These are phyloP conservation scores for Aurifilum marmelostoma DNA, from an alignment of 2,329 filamentous ascomycete species.

Conservation along the genomic window DNA sequence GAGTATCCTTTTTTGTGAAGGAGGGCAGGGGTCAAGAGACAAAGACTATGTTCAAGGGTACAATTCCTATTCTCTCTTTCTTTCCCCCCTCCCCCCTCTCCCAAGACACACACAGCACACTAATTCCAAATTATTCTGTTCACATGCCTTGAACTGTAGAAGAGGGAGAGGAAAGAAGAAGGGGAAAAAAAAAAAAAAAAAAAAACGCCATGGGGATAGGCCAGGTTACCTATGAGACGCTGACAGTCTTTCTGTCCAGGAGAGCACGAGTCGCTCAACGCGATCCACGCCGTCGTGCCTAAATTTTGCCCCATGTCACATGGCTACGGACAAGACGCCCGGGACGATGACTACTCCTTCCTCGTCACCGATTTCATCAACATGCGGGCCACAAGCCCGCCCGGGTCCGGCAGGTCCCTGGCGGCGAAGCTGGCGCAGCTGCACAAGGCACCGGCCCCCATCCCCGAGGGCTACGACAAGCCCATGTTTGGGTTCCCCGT, in stretches of 20 bases:
- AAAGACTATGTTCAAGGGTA: constrained; percentile 69
- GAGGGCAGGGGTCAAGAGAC: constrained; percentile 63
- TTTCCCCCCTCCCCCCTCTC: too few relatives aligned
- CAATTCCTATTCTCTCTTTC: not conserved
- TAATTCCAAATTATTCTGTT: too few relatives aligned
- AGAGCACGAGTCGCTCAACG: constrained; percentile 82
- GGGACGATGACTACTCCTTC: constrained; percentile 58
- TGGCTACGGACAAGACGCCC: constrained; percentile 64
- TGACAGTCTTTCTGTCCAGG: constrained; percentile 52
- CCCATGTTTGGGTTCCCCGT: constrained; percentile 83
- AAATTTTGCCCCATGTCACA: constrained; percentile 76
- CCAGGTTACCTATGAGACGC: constrained; percentile 6
- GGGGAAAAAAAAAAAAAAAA: too few relatives aligned
- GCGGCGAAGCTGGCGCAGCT: constrained; percentile 78
- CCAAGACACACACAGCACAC: too few relatives aligned
- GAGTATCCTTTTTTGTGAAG: constrained; percentile 72
- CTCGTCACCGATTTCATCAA: constrained; percentile 82
- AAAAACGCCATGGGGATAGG: not conserved
- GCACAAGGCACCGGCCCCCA: constrained; percentile 74
- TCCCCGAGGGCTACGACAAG: constrained; percentile 58
- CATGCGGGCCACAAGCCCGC: constrained; percentile 49
- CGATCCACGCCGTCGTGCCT: constrained; percentile 73
- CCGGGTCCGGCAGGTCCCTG: constrained; percentile 59
- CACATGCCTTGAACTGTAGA: too few relatives aligned
- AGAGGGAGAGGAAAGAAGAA: too few relatives aligned